Base-by-base conservation (phyloP, 768 basidiomycete species). In the Pleurotus cornucopiae region DNA sequence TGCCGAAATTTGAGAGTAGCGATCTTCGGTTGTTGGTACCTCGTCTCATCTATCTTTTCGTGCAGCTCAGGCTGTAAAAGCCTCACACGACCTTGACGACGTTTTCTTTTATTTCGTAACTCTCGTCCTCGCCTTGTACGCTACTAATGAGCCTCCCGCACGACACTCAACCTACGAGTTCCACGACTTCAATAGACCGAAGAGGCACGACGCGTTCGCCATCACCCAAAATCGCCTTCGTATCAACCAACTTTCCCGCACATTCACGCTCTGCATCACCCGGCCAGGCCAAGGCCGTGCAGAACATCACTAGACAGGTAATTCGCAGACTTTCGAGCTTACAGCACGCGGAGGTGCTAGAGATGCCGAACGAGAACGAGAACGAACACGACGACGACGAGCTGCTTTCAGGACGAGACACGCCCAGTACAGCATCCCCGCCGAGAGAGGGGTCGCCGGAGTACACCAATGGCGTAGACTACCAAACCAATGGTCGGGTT, bases 291-390 rank as follows among this genome's bases (percentile, higher is more conserved):
- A 73, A 76, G 61, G 77, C 73, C 58, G 71, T 74, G 51, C 70
- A 77, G 63, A 71, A 75, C 58, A 78, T 79, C 62, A 78, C 77
- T 0, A 69, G 76, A 49, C 77, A 78, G 61, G 76, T 80, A 38
- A 78, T 81, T 58, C 73, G 69, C 59, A 73, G 72, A 6, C 66
- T 81, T 4, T 78, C 79, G 4, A 77, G 70, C 55, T 61, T 71
- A 25, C 71, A 76, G 59, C 67, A 70, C 46, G 54, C 46, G 68
- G 54, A 64, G 61, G 67, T 65, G 58, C 55, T 60, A 38, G 70
- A 70, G 21, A 59, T 66, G 53, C 64, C 66, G 26, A 34, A 34
- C 30, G 66, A 73, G 26, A 34, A 34, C 30, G 66, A 73, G 51
- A 70, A 75, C 56, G 49, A 66, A 37, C 37, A 62, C 41, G 68